Base-by-base conservation (phyloP, 139 green algal species). In the Zygnema circumcarinatum region DNA sequence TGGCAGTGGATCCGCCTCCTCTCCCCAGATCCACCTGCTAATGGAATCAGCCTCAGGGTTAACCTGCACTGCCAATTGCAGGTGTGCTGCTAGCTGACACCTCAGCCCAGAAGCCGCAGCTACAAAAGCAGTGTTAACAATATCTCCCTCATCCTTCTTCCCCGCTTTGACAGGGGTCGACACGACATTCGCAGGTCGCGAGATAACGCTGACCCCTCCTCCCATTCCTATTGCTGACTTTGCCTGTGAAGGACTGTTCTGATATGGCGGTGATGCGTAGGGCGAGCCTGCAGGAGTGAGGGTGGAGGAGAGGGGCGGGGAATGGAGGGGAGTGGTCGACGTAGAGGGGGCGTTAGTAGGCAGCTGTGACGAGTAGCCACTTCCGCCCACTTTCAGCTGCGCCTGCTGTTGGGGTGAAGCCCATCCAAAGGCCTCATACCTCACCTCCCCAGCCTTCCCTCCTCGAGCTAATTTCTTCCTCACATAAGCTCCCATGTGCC, bases 191-290 rank as follows among this genome's bases (percentile, higher is more conserved):
- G 16, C 47, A 25, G 16, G 7, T 62, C 47, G 47, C 16, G 47
- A 62, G 7, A 62, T 16, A 62, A 16, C 47, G 16, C 7, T 62
- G 7, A 62, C 68, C 35, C 79, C 79, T 85, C 79, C 78, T 41
- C 78, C 68, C 79, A 42, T 74, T 73, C 40, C 36, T 84, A 22
- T 52, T 75, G 32, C 76, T 3, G 11, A 36, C 35, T 36, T 35
- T 87, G 22, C 81, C 69, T 78, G 69, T 25, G 69, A 78, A 11
- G 47, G 47, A 62, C 47, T 62, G 47, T 62, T 16, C 7, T 62
- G 16, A 62, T 62, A 62, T 25, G 47, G 47, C 7, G 47, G 47
- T 25, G 47, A 62, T 25, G 47, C 47, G 16, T 62, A 62, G 47
- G 47, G 47, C 7, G 47, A 62, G 16, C 47, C 47, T 25, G 7